A percentile compares a stretch with the other conserved stretches of the same genome.
Evolutionary conservation across 768 basidiomycete genomes (phyloP).

Genomic region (Phlegmacium glaucopus): DNA sequence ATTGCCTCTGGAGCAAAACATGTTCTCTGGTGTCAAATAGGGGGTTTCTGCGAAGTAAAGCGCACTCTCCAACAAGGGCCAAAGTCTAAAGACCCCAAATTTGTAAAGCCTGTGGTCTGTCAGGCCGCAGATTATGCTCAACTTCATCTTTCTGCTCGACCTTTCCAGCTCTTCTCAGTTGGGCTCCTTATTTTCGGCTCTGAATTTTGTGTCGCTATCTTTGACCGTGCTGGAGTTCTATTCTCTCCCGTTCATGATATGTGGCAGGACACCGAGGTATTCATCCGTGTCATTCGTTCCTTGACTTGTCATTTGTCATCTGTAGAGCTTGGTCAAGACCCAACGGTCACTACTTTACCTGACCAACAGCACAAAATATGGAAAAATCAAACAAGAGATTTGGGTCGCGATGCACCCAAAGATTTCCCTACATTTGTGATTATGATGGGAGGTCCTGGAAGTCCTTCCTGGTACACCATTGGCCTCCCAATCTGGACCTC

Average conservation of each 20-base stretch:
- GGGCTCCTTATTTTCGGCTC: conserved; percentile 26
- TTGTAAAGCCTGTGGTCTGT: conserved; percentile 9
- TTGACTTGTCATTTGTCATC: conserved; percentile 14
- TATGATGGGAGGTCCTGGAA: conserved; percentile 5
- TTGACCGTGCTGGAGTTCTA: conserved; percentile 25
- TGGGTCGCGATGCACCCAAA: background rate
- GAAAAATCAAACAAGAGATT: background rate
- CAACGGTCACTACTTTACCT: conserved; percentile 9
- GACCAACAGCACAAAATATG: background rate
- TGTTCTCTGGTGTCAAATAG: conserved; percentile 7
- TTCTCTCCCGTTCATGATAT: conserved; percentile 23
- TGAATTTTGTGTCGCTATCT: conserved; percentile 26
- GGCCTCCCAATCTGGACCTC: conserved; percentile 17
- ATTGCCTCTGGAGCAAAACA: background rate
- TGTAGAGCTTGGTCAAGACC: conserved; percentile 15
- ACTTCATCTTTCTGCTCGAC: conserved; percentile 22
- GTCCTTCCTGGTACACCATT: conserved; percentile 12
- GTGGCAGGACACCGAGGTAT: conserved; percentile 13
- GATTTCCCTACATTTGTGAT: conserved; percentile 3
- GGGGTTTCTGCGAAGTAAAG: conserved; percentile 12
- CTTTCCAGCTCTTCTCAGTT: conserved; percentile 27
- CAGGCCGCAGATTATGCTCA: conserved; percentile 24
- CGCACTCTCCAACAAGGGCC: conserved; percentile 11
- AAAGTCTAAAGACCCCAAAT: background rate
- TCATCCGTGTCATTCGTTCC: conserved; percentile 23